Evolutionary conservation across 257 asterid genomes (phyloP), one percentile per base, ranked within the genome.

Genomic region (Mentha longifolia): DNA sequence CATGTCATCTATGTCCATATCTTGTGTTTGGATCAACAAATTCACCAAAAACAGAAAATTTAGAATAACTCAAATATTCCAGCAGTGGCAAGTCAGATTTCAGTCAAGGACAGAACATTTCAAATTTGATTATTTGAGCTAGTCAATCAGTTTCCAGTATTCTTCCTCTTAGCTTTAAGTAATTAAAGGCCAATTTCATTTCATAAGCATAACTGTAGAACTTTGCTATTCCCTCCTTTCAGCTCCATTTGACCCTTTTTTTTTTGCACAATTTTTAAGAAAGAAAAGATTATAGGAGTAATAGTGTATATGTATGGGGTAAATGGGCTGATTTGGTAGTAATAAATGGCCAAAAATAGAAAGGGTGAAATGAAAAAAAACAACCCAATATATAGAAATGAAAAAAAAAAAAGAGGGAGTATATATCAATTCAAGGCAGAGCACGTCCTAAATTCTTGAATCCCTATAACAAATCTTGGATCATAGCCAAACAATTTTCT

Each of bases 401-500:
- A n/a, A n/a, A n/a, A n/a, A n/a, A n/a, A n/a, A n/a, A n/a, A n/a
- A n/a, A n/a, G n/a, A n/a, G n/a, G n/a, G n/a, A n/a, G n/a, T n/a
- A n/a, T 0, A 49, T 30, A n/a, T 25, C 63, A 9, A 19, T 31
- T 70, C 61, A 41, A n/a, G 63, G 55, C 62, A 66, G 52, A 70
- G 33, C 5, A 41, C 58, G 59, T 61, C 66, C 71, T 62, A 76
- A 59, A 52, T 60, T 65, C 60, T 20, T 46, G 65, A 41, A 59
- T 64, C 67, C 66, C 54, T 6, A 10, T 43, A 59, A 37, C 51
- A 61, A 37, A 64, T 22, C 77, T 54, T 66, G 49, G 62, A 19
- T 63, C 37, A 74, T 19, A 62, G 67, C 30, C 28, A 33, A 68
- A 81, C 78, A 61, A 66, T 28, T 42, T 12, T 46, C 19, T 46